These are phyloP conservation scores for Phanerochaete sordida DNA, from an alignment of 768 basidiomycete species.

Conservation along the genomic window DNA sequence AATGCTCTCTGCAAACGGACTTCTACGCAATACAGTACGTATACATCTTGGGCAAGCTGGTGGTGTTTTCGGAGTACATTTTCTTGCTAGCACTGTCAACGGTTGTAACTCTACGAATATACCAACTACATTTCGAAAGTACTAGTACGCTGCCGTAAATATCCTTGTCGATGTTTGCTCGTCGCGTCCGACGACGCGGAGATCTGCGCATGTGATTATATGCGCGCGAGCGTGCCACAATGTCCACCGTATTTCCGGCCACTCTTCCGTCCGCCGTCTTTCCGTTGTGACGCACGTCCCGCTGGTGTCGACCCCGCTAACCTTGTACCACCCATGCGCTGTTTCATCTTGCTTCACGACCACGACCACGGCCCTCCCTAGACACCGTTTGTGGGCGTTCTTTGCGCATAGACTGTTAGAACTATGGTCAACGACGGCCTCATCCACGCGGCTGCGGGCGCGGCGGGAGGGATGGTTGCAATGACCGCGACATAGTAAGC, in stretches of 20 bases:
- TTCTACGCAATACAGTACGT: not conserved
- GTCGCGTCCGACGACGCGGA: not conserved
- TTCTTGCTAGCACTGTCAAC: not conserved
- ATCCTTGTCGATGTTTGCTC: no score
- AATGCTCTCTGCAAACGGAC: not conserved
- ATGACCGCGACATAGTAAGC: constrained; percentile 89
- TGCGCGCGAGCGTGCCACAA: not conserved
- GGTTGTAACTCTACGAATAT: not conserved
- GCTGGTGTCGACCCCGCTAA: not conserved
- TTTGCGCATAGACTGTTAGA: not conserved
- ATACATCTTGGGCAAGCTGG: not conserved
- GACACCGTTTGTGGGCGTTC: not conserved
- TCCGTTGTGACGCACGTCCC: not conserved
- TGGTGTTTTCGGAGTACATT: not conserved
- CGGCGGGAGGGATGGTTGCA: constrained; percentile 84
- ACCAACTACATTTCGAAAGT: not conserved
- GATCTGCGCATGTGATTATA: not conserved
- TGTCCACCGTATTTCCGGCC: constrained; percentile 1
- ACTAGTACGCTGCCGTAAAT: no score
- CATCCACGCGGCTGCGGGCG: constrained; percentile 87
- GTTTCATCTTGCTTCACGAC: not conserved
- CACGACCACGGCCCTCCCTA: not conserved
- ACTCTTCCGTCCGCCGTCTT: not conserved
- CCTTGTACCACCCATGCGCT: not conserved
- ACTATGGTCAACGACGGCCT: constrained; percentile 55